phyloP scores from a whole-genome alignment of 2,329 filamentous ascomycete species.

The Monosporascus cannonballus region DNA sequence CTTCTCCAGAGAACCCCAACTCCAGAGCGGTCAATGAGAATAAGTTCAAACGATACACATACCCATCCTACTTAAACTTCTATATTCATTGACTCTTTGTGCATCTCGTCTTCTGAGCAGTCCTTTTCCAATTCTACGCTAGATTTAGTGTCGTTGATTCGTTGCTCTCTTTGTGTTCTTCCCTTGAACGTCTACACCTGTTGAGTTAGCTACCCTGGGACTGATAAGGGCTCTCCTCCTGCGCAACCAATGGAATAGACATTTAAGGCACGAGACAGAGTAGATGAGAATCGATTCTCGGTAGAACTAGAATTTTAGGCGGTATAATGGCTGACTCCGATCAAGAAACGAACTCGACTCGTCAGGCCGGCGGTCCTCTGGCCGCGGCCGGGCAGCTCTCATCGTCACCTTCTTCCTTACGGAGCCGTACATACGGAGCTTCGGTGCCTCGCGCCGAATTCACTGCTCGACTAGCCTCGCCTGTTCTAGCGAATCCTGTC shows the following conservation, averaged over 20 bases:
- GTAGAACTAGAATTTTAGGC: slow-evolving; percentile 3
- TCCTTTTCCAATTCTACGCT: background rate
- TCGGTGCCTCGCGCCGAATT: slow-evolving; percentile 53
- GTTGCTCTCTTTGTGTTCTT: background rate
- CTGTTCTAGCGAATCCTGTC: slow-evolving; percentile 41
- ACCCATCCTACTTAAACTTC: no score
- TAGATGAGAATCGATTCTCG: background rate
- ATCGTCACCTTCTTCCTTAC: slow-evolving; percentile 42
- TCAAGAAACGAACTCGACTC: slow-evolving; percentile 32
- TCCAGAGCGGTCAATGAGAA: no score
- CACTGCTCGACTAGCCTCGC: slow-evolving; percentile 56
- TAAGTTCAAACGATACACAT: no score
- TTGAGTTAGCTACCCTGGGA: background rate
- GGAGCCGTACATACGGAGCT: slow-evolving; percentile 40
- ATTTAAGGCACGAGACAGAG: background rate
- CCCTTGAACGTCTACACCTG: background rate
- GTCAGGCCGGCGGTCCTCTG: slow-evolving; percentile 27
- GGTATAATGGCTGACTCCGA: slow-evolving; percentile 27
- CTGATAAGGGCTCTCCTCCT: background rate
- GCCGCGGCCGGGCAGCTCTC: slow-evolving; percentile 34
- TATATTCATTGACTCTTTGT: no score
- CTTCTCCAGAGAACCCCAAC: no score
- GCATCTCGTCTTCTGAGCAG: no score
- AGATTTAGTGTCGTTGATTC: background rate
- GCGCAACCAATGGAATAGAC: background rate